A percentile compares a stretch with the other conserved stretches of the same genome.
Conservation (phyloP, 345 rosid species). For the Salix suchowensis region DNA sequence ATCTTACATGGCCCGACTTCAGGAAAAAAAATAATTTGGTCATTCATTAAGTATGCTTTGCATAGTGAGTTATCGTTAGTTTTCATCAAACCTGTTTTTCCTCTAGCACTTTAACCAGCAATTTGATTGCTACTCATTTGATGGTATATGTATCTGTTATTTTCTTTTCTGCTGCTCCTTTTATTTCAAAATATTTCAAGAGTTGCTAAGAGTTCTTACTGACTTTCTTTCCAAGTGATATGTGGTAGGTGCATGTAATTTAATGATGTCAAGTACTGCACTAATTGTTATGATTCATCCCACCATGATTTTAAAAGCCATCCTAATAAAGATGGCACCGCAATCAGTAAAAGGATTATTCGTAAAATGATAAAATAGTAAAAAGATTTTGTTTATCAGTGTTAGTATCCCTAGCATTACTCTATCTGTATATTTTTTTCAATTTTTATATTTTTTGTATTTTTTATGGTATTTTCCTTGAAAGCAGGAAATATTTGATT, state of each 20-base stretch:
- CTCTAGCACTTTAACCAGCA: no score
- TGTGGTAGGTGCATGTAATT: no score
- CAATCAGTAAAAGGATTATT: no score
- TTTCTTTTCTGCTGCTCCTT: neutral
- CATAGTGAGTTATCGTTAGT: neutral
- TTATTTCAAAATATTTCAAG: neutral
- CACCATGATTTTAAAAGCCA: no score
- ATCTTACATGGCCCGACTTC: neutral
- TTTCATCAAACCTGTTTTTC: neutral
- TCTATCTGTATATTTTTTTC: neutral
- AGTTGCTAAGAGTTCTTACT: no score
- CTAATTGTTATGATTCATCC: no score
- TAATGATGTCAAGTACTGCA: no score
- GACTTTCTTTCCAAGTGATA: no score
- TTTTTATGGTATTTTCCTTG: slow-evolving; percentile 4
- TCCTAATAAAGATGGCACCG: no score
- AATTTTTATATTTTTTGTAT: neutral
- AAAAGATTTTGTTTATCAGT: no score
- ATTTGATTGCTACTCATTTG: neutral
- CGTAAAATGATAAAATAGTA: no score
- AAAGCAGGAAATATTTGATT: slow-evolving; percentile 69
- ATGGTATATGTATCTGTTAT: neutral
- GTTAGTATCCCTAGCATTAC: no score
- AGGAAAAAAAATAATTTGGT: neutral
- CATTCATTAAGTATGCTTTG: neutral